Evolutionary conservation across 129 eudicot genomes (phyloP).

Genomic region (Centaurea solstitialis): DNA sequence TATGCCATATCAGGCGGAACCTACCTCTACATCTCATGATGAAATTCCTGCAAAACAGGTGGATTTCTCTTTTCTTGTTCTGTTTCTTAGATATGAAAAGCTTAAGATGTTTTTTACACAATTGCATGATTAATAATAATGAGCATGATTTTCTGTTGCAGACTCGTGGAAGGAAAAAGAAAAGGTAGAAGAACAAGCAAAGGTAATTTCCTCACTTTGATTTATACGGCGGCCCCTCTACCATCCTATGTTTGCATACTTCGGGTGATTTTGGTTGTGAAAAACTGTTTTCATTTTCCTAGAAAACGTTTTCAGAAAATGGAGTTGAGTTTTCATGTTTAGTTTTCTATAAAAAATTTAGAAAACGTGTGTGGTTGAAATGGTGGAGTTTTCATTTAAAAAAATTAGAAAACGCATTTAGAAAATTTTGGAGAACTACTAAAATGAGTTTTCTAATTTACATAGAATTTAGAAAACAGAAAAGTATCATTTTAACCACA

Average conservation of each 20-base stretch:
- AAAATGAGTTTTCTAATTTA: too few relatives aligned
- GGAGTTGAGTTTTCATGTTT: too few relatives aligned
- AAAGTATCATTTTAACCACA: too few relatives aligned
- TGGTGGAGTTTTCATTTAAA: too few relatives aligned
- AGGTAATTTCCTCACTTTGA: not conserved
- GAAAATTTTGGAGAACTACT: too few relatives aligned
- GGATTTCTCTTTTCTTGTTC: not conserved
- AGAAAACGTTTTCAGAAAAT: too few relatives aligned
- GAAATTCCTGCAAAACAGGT: conserved; percentile 34
- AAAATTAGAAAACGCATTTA: too few relatives aligned
- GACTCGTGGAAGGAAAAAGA: conserved; percentile 38
- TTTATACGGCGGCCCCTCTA: not conserved
- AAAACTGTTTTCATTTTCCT: too few relatives aligned
- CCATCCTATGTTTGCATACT: not conserved
- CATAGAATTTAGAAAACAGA: too few relatives aligned
- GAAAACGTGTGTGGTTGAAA: too few relatives aligned
- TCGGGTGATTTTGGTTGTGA: too few relatives aligned
- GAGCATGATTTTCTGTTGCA: conserved; percentile 22
- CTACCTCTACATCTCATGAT: conserved; percentile 10
- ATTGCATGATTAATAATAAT: conserved; percentile 1
- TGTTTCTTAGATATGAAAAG: not conserved
- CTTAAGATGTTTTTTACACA: not conserved
- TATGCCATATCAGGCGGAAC: conserved; percentile 17
- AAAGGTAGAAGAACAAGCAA: conserved; percentile 13
- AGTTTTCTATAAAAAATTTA: too few relatives aligned